A percentile compares a stretch with the other conserved stretches of the same genome.
phyloP scores from a whole-genome alignment of 2,329 filamentous ascomycete genomes.

The Apiospora phragmitis region DNA sequence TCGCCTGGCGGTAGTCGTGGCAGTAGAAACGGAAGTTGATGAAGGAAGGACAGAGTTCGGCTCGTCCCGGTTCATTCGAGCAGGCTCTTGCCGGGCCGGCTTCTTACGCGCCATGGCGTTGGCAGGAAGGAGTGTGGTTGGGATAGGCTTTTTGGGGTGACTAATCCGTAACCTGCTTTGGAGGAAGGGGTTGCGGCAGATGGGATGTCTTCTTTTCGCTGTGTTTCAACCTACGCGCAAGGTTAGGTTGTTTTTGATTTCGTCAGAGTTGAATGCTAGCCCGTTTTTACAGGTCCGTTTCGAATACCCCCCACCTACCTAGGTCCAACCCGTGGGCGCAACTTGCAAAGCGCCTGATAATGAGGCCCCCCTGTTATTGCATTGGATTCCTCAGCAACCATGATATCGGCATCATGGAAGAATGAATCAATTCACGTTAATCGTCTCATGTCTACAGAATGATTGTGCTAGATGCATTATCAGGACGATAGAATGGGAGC shows the following conservation, averaged over 20 bases:
- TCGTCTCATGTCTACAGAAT: background rate
- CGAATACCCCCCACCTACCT: background rate
- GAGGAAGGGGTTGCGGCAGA: background rate
- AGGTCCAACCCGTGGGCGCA: background rate
- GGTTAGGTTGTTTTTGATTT: background rate
- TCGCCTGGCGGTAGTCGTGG: background rate
- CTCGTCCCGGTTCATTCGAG: background rate
- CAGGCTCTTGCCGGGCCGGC: background rate
- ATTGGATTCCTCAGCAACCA: background rate
- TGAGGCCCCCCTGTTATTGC: background rate
- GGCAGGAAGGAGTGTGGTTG: background rate
- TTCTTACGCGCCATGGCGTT: constrained; percentile 3
- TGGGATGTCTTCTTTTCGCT: background rate
- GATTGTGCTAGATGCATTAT: background rate
- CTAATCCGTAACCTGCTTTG: background rate
- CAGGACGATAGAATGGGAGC: background rate
- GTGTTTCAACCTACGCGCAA: background rate
- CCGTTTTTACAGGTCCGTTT: background rate
- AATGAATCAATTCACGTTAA: background rate
- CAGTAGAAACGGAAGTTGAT: background rate
- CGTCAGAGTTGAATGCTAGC: background rate
- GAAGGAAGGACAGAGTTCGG: background rate
- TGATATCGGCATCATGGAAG: background rate
- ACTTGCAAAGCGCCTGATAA: background rate
- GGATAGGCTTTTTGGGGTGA: background rate